Percentiles rank a stretch among this genome's conserved stretches.
phyloP scores from a whole-genome alignment of 371 early-diverging fungal species.

The Dinochytrium kinnereticum region DNA sequence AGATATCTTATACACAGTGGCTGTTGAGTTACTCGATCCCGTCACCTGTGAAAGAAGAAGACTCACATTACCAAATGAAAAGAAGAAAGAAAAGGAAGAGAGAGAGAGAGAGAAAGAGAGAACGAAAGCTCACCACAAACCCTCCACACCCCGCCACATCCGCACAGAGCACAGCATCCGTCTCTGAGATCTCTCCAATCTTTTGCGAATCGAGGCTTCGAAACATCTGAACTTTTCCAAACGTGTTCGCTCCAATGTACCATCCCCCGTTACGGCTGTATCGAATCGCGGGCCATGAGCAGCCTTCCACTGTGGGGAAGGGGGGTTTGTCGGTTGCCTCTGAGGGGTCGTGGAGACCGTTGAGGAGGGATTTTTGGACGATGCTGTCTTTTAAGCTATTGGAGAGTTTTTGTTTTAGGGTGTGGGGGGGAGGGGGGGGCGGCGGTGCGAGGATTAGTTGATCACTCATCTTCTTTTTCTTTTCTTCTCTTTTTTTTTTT shows the following conservation, averaged over 20 bases:
- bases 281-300: slow-evolving; percentile 1
- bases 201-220: background rate
- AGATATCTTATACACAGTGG: background rate
- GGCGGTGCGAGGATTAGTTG: background rate
- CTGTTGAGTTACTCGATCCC: background rate
- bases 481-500: background rate
- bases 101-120: no score
- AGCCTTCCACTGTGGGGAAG: slow-evolving; percentile 18
- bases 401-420: no score
- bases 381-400: slow-evolving; percentile 11
- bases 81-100: no score
- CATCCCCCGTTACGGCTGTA: slow-evolving; percentile 2
- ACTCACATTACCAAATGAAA: background rate
- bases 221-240: background rate
- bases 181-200: slow-evolving; percentile 4
- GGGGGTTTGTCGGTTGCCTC: background rate
- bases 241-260: slow-evolving; percentile 8
- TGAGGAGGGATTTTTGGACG: slow-evolving; percentile 16
- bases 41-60: background rate
- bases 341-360: background rate
- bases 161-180: slow-evolving; percentile 19
- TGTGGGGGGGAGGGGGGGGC: background rate
- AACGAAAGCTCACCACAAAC: slow-evolving; percentile 21
- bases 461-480: no score
- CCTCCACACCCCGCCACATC: slow-evolving; percentile 28